phyloP scores from a whole-genome alignment of 805 yeast species.

The Alloascoidea hylecoeti region DNA sequence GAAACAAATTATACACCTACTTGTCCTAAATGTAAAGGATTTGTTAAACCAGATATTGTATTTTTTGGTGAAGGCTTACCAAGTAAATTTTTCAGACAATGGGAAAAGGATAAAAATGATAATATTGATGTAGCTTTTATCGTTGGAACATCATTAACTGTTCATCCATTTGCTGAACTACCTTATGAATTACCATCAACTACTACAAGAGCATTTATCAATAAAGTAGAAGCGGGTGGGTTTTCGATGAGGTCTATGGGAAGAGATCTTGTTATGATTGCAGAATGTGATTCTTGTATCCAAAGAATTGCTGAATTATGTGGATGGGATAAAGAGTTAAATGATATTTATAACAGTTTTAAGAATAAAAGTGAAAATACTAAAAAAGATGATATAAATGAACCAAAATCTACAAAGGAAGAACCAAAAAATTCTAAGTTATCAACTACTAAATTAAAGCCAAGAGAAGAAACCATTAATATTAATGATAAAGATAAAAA shows the following conservation, averaged over 20 bases:
- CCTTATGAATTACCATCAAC: constrained; percentile 46
- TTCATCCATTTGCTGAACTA: constrained; percentile 78
- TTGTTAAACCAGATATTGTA: constrained; percentile 86
- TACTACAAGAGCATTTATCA: constrained; percentile 50
- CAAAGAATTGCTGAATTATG: constrained; percentile 32
- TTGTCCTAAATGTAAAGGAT: constrained; percentile 56
- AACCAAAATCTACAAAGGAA: no score
- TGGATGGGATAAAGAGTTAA: constrained; percentile 54
- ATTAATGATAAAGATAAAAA: no score
- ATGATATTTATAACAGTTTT: constrained; percentile 19
- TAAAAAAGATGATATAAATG: constrained; percentile 14
- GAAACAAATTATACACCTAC: constrained; percentile 14
- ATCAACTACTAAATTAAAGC: no score
- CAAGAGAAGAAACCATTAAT: no score
- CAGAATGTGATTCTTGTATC: constrained; percentile 57
- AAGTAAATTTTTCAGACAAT: constrained; percentile 41
- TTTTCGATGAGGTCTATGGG: constrained; percentile 37
- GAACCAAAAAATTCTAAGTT: no score
- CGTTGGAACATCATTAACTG: constrained; percentile 87
- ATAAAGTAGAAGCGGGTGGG: constrained; percentile 69
- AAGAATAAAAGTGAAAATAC: constrained; percentile 13
- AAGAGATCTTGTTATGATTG: constrained; percentile 44
- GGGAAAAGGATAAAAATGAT: constrained; percentile 44
- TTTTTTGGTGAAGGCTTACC: constrained; percentile 92
- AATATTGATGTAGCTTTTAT: constrained; percentile 60